Percentiles rank a stretch among this genome's conserved stretches.
These are phyloP conservation scores for Phytophthora chlamydospora DNA, from an alignment of 352 stramenopile species.

Conservation along the genomic window DNA sequence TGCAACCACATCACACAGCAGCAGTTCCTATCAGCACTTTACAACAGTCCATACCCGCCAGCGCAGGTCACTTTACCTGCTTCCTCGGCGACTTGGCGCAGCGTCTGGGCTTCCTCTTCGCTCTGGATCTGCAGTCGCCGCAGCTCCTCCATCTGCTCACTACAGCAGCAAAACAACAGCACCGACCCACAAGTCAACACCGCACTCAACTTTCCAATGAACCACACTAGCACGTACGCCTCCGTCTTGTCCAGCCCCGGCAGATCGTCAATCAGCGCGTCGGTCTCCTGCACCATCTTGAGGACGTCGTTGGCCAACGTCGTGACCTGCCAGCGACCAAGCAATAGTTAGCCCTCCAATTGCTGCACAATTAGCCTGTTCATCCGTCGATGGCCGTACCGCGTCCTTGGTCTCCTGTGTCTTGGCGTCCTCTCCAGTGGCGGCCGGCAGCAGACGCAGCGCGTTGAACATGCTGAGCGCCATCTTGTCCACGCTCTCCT, in stretches of 20 bases:
- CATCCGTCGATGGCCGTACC: constrained; percentile 27
- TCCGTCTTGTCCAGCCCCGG: constrained; percentile 85
- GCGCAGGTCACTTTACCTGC: constrained; percentile 43
- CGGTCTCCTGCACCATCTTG: constrained; percentile 80
- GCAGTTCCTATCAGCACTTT: background rate
- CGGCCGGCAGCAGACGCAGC: constrained; percentile 72
- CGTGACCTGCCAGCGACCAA: constrained; percentile 57
- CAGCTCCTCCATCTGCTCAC: constrained; percentile 83
- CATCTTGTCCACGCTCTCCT: constrained; percentile 89
- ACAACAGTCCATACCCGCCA: background rate
- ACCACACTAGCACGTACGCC: constrained; percentile 32
- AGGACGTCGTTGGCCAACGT: constrained; percentile 79
- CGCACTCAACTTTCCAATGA: background rate
- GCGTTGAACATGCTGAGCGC: constrained; percentile 90
- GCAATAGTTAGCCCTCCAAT: background rate
- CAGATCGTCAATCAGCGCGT: constrained; percentile 80
- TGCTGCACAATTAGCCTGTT: background rate
- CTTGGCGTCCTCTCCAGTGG: constrained; percentile 48
- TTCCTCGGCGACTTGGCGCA: constrained; percentile 85
- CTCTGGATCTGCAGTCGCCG: constrained; percentile 81
- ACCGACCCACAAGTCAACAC: constrained; percentile 4
- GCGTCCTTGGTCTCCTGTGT: constrained; percentile 64
- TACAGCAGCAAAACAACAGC: constrained; percentile 18
- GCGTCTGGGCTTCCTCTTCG: constrained; percentile 83
- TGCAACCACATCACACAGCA: constrained; percentile 25